These are phyloP conservation scores for Chenopodium quinoa DNA, from an alignment of 148 eudicot genomes.

Conservation along the genomic window DNA sequence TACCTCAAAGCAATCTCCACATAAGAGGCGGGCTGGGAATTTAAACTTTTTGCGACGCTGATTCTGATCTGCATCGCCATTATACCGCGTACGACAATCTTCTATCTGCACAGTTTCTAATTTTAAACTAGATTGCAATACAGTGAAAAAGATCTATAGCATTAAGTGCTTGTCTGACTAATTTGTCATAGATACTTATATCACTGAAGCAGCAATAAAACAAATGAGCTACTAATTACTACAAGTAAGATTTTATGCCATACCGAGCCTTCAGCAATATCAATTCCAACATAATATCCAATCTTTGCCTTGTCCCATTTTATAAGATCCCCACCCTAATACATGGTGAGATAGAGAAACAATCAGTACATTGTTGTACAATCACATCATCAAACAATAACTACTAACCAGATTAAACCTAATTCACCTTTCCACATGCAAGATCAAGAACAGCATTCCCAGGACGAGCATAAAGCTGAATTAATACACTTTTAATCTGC, in stretches of 20 bases:
- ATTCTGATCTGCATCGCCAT: constrained; percentile 95
- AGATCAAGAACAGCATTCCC: constrained; percentile 97
- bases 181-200: background rate
- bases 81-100: constrained; percentile 94
- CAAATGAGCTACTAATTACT: too few species aligned
- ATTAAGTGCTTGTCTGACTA: background rate
- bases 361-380: constrained; percentile 3
- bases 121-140: background rate
- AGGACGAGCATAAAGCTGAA: constrained; percentile 75
- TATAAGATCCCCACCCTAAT: constrained; percentile 93
- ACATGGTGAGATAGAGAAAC: constrained; percentile 12
- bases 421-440: constrained; percentile 94
- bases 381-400: background rate
- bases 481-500: constrained; percentile 96
- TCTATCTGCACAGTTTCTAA: constrained; percentile 59
- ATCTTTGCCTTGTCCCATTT: constrained; percentile 99
- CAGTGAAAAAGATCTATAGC: background rate
- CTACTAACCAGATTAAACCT: constrained; percentile 10
- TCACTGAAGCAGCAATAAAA: background rate
- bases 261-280: constrained; percentile 98
- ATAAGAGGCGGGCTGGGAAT: constrained; percentile 88
- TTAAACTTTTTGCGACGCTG: constrained; percentile 90
- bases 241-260: constrained; percentile 16
- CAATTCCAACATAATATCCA: constrained; percentile 95
- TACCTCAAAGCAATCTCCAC: constrained; percentile 99